Base-by-base conservation (phyloP, 2,329 filamentous ascomycete genomes). In the Aspergillus uvarum region DNA sequence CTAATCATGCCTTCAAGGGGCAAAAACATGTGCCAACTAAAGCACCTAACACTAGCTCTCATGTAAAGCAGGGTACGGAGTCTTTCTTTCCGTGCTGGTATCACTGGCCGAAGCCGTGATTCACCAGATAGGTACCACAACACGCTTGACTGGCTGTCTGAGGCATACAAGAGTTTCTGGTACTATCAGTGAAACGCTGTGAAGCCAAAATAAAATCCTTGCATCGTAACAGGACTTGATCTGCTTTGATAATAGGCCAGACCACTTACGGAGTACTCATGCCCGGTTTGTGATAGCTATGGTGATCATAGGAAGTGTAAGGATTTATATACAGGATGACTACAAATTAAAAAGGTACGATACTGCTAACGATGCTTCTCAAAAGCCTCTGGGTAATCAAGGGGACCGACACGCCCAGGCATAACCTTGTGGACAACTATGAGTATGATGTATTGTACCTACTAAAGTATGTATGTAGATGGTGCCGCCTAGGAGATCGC, bases 211-310 rank as follows among this genome's bases (percentile, higher is more conserved):
- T 7, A 29, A 29, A 29, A 29, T 8, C 7, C 26, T 29, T 10
- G 26, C 26, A 29, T 29, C 7, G 1, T 10, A 29, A 8, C 26
- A 10, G 8, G 26, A 29, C 26, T 29, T 8, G 26, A 29, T 8
- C 26, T 29, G 7, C 26, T 29, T 29, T 29, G 2, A 29, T 29
- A 2, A 29, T 29, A 59, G 56, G 38, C 38, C 6, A 35, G 10
- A 19, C 50, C 50, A 52, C n/a, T 14, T 56, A 56, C 49, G 5
- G 26, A 29, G 26, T 29, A 29, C 7, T 49, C 51, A 53, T 56
- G 53, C 44, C 49, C 51, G 56, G 59, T 26, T 22, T 44, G 42
- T 56, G 53, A 44, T 35, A 26, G 51, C 47, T 22, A 47, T 35
- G 32, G 31, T 50, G 16, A 48, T 49, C 49, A 14, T 19, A 26